Evolutionary conservation across 2,329 filamentous ascomycete species (phyloP).

Genomic region (Meredithiella fracta): DNA sequence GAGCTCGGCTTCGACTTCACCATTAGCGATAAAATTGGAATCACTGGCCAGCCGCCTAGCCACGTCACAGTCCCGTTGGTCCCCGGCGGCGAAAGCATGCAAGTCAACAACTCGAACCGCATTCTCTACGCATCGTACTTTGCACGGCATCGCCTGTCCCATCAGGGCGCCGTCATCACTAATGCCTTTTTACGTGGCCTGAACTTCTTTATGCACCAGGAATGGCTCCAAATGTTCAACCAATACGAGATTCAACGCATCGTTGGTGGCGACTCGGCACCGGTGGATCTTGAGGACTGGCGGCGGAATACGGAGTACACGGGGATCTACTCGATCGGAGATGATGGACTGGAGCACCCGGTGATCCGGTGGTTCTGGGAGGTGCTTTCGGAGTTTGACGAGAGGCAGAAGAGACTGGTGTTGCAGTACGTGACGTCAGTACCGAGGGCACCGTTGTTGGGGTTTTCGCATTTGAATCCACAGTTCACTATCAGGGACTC

Average conservation of each 20-base stretch:
- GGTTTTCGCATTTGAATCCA: constrained; percentile 73
- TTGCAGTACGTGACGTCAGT: constrained; percentile 94
- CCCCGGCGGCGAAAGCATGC: constrained; percentile 54
- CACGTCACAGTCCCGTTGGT: constrained; percentile 57
- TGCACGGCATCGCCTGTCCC: constrained; percentile 68
- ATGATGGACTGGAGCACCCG: constrained; percentile 72
- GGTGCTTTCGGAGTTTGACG: constrained; percentile 60
- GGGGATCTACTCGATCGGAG: constrained; percentile 76
- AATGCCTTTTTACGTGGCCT: constrained; percentile 76
- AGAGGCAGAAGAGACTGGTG: constrained; percentile 66
- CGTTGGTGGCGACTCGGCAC: constrained; percentile 70
- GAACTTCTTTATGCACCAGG: constrained; percentile 71
- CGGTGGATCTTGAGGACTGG: constrained; percentile 77
- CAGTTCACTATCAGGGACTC: constrained; percentile 80
- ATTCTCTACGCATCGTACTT: constrained; percentile 90
- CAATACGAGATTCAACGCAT: constrained; percentile 86
- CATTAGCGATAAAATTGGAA: constrained; percentile 52
- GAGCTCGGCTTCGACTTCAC: constrained; percentile 71
- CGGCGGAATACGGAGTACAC: constrained; percentile 72
- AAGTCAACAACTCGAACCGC: constrained; percentile 82
- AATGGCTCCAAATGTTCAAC: constrained; percentile 98
- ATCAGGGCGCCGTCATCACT: constrained; percentile 68
- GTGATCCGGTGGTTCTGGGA: constrained; percentile 83
- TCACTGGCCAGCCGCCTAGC: constrained; percentile 26
- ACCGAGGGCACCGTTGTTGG: constrained; percentile 72